A percentile compares a stretch with the other conserved stretches of the same genome.
These are phyloP conservation scores for Wickerhamomyces ciferrii DNA, from an alignment of 805 yeast species.

Conservation along the genomic window DNA sequence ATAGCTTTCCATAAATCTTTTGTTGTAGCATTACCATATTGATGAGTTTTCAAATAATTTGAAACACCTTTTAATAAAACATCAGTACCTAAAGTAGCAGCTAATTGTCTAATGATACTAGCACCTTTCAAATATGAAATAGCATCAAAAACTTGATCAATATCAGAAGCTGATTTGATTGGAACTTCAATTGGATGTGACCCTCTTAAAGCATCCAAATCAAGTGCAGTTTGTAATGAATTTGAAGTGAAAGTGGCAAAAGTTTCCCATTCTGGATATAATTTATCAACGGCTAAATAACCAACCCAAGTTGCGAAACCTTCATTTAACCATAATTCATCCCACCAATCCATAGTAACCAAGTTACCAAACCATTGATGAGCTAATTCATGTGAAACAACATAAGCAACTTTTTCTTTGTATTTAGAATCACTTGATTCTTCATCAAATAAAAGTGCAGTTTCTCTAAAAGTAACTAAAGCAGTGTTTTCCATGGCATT, in stretches of 20 bases:
- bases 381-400: constrained; percentile 83
- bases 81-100: constrained; percentile 71
- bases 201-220: constrained; percentile 69
- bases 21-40: constrained; percentile 72
- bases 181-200: constrained; percentile 87
- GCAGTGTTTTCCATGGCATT: constrained; percentile 93
- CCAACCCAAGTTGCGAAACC: constrained; percentile 92
- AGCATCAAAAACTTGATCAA: constrained; percentile 80
- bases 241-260: constrained; percentile 75
- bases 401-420: constrained; percentile 73
- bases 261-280: constrained; percentile 80
- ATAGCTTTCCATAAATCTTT: constrained; percentile 70
- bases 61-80: constrained; percentile 75
- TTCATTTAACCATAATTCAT: constrained; percentile 83
- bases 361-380: constrained; percentile 91
- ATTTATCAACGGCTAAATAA: constrained; percentile 69
- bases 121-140: constrained; percentile 82
- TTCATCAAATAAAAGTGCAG: constrained; percentile 67
- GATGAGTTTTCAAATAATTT: constrained; percentile 65
- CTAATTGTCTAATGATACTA: constrained; percentile 70
- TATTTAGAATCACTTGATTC: constrained; percentile 56
- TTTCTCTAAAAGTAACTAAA: constrained; percentile 74
- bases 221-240: constrained; percentile 66
- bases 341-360: constrained; percentile 93
- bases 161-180: constrained; percentile 68